Evolutionary conservation across 768 basidiomycete genomes (phyloP).

Genomic region (Suillus decipiens): DNA sequence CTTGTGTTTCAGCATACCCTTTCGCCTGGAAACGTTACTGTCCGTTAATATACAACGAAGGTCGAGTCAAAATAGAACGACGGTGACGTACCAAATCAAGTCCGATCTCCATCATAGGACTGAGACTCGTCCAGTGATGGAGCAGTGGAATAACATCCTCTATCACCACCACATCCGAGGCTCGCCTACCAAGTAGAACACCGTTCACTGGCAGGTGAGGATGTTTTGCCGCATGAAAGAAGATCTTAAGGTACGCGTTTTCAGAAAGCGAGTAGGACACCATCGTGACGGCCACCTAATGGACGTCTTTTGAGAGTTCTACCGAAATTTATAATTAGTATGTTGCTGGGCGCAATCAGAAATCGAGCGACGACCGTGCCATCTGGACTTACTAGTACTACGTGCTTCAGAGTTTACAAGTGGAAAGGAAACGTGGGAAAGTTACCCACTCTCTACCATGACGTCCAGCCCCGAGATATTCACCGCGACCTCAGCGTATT

Average conservation of each 20-base stretch:
- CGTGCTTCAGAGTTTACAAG: neutral
- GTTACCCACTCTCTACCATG: slow-evolving; percentile 19
- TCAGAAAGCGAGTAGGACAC: slow-evolving; percentile 53
- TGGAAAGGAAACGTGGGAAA: slow-evolving; percentile 4
- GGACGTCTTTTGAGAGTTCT: neutral
- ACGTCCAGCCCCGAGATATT: slow-evolving; percentile 37
- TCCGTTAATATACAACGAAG: slow-evolving; percentile 7
- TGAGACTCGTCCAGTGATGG: slow-evolving; percentile 84
- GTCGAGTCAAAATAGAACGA: slow-evolving; percentile 2
- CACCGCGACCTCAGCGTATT: slow-evolving; percentile 62
- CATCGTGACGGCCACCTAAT: slow-evolving; percentile 22
- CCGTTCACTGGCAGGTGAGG: slow-evolving; percentile 78
- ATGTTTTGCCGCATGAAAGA: slow-evolving; percentile 80
- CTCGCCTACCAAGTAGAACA: slow-evolving; percentile 63
- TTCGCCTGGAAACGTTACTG: slow-evolving; percentile 45
- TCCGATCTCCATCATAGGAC: slow-evolving; percentile 86
- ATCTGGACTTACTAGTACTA: neutral
- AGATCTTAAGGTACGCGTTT: slow-evolving; percentile 70
- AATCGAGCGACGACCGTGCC: neutral
- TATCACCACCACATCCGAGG: slow-evolving; percentile 44
- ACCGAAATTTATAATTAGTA: neutral
- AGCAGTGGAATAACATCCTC: slow-evolving; percentile 74
- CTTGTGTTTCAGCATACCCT: slow-evolving; percentile 56
- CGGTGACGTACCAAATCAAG: slow-evolving; percentile 62
- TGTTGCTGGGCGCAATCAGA: neutral